A percentile compares a stretch with the other conserved stretches of the same genome.
Evolutionary conservation across 2,329 filamentous ascomycete genomes (phyloP).

Genomic region (Sarocladium brachiariae): DNA sequence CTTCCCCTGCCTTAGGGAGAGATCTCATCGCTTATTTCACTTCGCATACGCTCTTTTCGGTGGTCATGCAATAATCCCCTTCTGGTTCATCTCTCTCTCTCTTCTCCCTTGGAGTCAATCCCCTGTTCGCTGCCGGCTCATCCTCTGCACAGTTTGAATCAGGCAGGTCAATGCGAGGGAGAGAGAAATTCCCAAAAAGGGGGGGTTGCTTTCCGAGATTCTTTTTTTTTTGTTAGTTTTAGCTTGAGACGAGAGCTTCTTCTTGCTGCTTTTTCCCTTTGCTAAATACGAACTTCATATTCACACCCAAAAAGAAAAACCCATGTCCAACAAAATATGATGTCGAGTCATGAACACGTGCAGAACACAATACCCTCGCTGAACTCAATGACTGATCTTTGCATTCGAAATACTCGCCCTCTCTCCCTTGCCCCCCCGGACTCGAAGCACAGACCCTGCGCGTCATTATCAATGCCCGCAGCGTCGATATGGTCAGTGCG

Average conservation of each 20-base stretch:
- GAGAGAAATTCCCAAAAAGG: not conserved
- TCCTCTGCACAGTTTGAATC: too few relatives aligned
- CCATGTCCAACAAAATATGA: too few relatives aligned
- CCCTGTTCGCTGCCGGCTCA: too few relatives aligned
- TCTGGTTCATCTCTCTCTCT: too few relatives aligned
- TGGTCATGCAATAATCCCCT: too few relatives aligned
- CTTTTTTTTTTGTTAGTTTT: not conserved
- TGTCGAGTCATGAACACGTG: not conserved
- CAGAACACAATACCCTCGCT: not conserved
- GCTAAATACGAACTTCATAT: constrained; percentile 5
- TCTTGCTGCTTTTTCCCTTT: constrained; percentile 2
- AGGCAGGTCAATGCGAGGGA: too few relatives aligned
- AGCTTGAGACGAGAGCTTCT: not conserved
- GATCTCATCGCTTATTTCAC: too few relatives aligned
- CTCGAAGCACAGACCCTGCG: not conserved
- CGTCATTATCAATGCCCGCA: not conserved
- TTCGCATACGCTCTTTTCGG: too few relatives aligned
- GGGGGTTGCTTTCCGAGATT: not conserved
- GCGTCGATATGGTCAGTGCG: not conserved
- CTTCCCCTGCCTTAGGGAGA: too few relatives aligned
- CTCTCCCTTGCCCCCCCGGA: not conserved
- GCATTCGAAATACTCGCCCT: not conserved
- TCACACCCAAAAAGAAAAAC: too few relatives aligned
- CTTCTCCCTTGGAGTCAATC: too few relatives aligned
- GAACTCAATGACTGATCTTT: not conserved